phyloP scores from a whole-genome alignment of 1,284 basidiomycete species.

The Coniferiporia weirii region DNA sequence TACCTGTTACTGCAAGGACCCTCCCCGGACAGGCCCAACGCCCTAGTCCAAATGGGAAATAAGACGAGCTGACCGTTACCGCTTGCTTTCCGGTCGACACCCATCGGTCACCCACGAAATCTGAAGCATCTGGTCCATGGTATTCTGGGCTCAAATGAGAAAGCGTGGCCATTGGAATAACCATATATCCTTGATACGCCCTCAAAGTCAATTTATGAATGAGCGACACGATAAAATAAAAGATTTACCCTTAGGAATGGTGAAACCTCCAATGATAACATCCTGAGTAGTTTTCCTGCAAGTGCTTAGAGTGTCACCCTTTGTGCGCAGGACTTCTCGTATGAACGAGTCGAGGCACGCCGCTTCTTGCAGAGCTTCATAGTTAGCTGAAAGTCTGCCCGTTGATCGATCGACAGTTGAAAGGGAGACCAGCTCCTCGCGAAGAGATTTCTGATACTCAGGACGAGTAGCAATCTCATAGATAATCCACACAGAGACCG shows the following conservation, averaged over 20 bases:
- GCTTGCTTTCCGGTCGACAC: conserved; percentile 28
- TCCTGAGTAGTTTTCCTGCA: conserved; percentile 31
- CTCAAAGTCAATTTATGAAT: background rate
- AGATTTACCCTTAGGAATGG: conserved; percentile 31
- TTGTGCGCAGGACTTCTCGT: conserved; percentile 35
- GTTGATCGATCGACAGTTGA: conserved; percentile 24
- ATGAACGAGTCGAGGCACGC: conserved; percentile 33
- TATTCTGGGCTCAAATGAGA: conserved; percentile 28
- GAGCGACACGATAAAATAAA: background rate
- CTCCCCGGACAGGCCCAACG: conserved; percentile 34
- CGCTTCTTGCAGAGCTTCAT: conserved; percentile 29
- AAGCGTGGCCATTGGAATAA: conserved; percentile 30
- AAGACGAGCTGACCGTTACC: conserved; percentile 28
- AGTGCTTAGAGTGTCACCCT: conserved; percentile 33
- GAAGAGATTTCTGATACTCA: conserved; percentile 21
- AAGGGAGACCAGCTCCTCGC: conserved; percentile 24
- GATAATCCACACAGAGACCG: conserved; percentile 32
- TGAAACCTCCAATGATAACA: conserved; percentile 28
- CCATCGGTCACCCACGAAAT: conserved; percentile 32
- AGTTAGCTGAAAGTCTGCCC: conserved; percentile 26
- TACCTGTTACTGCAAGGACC: conserved; percentile 31
- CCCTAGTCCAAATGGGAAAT: conserved; percentile 33
- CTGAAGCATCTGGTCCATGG: conserved; percentile 27
- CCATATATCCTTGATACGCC: conserved; percentile 23
- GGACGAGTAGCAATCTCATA: conserved; percentile 24